phyloP scores from a whole-genome alignment of 1,284 basidiomycete species.

The Agaricales sp. region DNA sequence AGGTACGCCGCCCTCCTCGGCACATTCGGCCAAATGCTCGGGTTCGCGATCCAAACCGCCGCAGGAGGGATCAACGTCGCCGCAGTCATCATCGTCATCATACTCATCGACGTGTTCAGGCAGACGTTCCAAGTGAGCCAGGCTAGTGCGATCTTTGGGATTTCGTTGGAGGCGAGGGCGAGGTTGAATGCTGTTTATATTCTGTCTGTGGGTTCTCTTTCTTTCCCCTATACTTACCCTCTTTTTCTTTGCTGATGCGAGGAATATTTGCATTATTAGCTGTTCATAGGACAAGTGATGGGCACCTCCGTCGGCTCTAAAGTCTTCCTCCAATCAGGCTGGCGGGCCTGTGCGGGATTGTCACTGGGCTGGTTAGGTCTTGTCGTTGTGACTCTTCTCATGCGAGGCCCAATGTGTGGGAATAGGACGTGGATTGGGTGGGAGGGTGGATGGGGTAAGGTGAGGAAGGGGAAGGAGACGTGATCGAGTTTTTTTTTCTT shows the following conservation, averaged over 20 bases:
- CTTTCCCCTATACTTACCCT: background rate
- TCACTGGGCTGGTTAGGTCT: constrained; percentile 39
- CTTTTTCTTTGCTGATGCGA: constrained; percentile 10
- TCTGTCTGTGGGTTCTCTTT: constrained; percentile 19
- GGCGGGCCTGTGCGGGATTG: constrained; percentile 43
- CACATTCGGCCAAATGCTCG: constrained; percentile 28
- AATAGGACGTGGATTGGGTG: constrained; percentile 48
- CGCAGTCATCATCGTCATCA: constrained; percentile 30
- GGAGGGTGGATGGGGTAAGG: constrained; percentile 28
- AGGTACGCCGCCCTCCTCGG: constrained; percentile 40
- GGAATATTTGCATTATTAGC: constrained; percentile 8
- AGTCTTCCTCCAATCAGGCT: constrained; percentile 50
- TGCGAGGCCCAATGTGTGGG: constrained; percentile 44
- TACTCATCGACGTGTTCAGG: constrained; percentile 34
- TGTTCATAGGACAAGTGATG: constrained; percentile 32
- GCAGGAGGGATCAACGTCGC: constrained; percentile 50
- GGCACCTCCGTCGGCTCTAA: constrained; percentile 54
- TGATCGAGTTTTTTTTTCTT: no score
- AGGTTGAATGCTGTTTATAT: constrained; percentile 34
- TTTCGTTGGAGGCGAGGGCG: constrained; percentile 22
- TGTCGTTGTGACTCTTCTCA: constrained; percentile 30
- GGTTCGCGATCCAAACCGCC: constrained; percentile 43
- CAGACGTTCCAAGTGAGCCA: constrained; percentile 32
- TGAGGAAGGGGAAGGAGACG: constrained; percentile 22
- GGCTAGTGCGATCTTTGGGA: constrained; percentile 26